These are phyloP conservation scores for Pseudogymnoascus verrucosus DNA, from an alignment of 2,329 filamentous ascomycete genomes.

Conservation along the genomic window DNA sequence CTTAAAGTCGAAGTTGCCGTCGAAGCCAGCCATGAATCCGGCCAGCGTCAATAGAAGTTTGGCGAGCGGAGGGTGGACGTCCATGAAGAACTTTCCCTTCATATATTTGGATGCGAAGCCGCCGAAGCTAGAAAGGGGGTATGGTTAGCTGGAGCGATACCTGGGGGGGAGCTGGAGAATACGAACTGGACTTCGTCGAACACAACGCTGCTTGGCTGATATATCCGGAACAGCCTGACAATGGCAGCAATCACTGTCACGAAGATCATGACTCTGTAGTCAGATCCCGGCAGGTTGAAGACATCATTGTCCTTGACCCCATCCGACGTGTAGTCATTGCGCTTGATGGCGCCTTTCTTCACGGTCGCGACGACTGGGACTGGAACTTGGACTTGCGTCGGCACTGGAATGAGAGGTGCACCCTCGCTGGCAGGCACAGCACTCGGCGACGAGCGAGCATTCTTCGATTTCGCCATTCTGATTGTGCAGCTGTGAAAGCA, in stretches of 20 bases:
- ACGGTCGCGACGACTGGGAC: neutral
- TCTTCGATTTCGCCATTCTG: constrained; percentile 8
- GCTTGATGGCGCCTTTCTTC: constrained; percentile 17
- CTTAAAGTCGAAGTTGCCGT: constrained; percentile 97
- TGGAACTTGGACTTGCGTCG: neutral
- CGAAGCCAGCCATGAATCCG: constrained; percentile 89
- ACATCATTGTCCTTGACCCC: constrained; percentile 87
- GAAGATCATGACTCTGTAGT: constrained; percentile 68
- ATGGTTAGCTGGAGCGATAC: constrained; percentile 15
- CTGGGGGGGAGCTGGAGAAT: constrained; percentile 8
- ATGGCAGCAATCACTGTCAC: constrained; percentile 68
- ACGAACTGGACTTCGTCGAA: constrained; percentile 99
- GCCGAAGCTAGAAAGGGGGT: constrained; percentile 61
- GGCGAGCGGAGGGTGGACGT: constrained; percentile 95
- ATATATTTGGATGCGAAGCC: constrained; percentile 99
- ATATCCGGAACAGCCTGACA: constrained; percentile 90
- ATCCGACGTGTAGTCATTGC: constrained; percentile 61
- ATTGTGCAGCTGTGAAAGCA: neutral
- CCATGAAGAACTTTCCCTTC: constrained; percentile 99
- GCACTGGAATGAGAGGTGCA: neutral
- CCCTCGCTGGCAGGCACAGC: neutral
- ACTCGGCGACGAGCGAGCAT: constrained; percentile 8
- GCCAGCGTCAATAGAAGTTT: constrained; percentile 95
- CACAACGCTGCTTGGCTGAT: constrained; percentile 90
- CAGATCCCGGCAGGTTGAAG: constrained; percentile 72